Percentiles rank a stretch among this genome's conserved stretches.
phyloP scores from a whole-genome alignment of 2,329 filamentous ascomycete species.

The Fusarium sambucinum region DNA sequence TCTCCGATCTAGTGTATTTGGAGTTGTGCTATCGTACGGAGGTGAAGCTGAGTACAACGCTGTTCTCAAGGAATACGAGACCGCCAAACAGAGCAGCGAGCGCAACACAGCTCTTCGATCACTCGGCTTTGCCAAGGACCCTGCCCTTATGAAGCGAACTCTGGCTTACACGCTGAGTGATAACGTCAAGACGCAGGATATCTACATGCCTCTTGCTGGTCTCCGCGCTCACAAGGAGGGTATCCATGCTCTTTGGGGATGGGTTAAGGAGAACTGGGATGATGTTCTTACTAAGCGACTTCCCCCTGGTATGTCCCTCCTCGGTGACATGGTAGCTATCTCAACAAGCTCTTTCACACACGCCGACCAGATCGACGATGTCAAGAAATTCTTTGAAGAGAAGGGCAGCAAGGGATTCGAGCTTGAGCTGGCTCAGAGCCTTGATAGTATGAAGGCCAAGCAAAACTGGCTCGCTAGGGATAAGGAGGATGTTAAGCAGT shows the following conservation, averaged over 20 bases:
- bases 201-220: conserved; percentile 87
- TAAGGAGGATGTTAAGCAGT: conserved; percentile 74
- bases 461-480: conserved; percentile 68
- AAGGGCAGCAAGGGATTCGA: conserved; percentile 90
- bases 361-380: conserved; percentile 77
- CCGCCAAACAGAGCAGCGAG: conserved; percentile 79
- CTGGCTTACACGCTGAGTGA: conserved; percentile 79
- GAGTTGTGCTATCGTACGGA: conserved; percentile 85
- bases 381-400: conserved; percentile 83
- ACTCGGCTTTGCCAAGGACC: conserved; percentile 81
- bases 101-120: conserved; percentile 90
- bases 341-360: conserved; percentile 85
- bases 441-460: conserved; percentile 88
- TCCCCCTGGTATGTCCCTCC: conserved; percentile 86
- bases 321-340: conserved; percentile 85
- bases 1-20: conserved; percentile 86
- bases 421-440: conserved; percentile 87
- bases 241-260: conserved; percentile 82
- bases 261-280: conserved; percentile 92
- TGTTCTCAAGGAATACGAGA: conserved; percentile 48
- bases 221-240: conserved; percentile 82
- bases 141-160: conserved; percentile 84
- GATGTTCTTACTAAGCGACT: conserved; percentile 83
- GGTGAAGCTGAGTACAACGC: conserved; percentile 67
- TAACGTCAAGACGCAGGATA: conserved; percentile 93